These are phyloP conservation scores for Mycena chlorophos DNA, from an alignment of 768 basidiomycete genomes.

Conservation along the genomic window DNA sequence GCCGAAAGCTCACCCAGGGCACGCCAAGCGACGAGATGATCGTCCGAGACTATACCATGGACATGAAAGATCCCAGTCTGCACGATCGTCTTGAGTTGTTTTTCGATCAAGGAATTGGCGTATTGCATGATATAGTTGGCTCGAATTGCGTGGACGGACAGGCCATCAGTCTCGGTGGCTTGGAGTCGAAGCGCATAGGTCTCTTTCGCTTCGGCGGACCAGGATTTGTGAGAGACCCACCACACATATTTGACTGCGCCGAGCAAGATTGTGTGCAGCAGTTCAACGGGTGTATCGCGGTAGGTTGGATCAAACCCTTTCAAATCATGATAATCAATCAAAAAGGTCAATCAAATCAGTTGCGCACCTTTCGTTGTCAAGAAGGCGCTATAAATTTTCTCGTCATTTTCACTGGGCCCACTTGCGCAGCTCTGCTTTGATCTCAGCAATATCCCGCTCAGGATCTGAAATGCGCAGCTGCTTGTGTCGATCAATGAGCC, in stretches of 20 bases:
- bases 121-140: conserved; percentile 32
- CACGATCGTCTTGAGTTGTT: conserved; percentile 30
- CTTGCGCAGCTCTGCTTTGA: conserved; percentile 26
- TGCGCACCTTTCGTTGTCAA: conserved; percentile 29
- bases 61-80: conserved; percentile 31
- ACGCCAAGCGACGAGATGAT: conserved; percentile 25
- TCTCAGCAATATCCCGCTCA: conserved; percentile 12
- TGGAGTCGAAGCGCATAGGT: conserved; percentile 23
- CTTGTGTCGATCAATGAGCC: conserved; percentile 27
- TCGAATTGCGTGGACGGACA: conserved; percentile 25
- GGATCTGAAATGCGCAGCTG: conserved; percentile 24
- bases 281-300: conserved; percentile 26
- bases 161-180: conserved; percentile 24
- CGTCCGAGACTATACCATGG: conserved; percentile 22
- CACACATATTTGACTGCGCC: conserved; percentile 35
- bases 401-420: conserved; percentile 31
- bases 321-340: neutral
- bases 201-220: conserved; percentile 17
- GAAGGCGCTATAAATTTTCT: conserved; percentile 32
- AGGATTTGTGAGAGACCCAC: conserved; percentile 23
- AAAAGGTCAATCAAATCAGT: neutral
- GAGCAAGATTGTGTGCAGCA: conserved; percentile 32
- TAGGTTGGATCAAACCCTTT: conserved; percentile 14
- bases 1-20: conserved; percentile 24
- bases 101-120: conserved; percentile 28